Evolutionary conservation across 768 basidiomycete species (phyloP).

Genomic region (Tricholoma sp.): DNA sequence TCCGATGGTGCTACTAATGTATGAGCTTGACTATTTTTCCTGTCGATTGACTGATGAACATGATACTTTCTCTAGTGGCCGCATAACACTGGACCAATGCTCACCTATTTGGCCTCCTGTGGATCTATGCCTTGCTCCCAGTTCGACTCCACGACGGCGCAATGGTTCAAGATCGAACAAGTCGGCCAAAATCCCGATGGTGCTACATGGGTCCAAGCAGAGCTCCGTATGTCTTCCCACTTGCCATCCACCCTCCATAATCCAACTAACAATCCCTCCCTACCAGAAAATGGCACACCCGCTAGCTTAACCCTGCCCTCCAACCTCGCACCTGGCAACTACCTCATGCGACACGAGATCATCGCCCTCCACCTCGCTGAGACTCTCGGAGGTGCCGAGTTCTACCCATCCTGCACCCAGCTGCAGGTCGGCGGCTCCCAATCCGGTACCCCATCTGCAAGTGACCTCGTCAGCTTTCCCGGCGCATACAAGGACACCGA

Average conservation of each 20-base stretch:
- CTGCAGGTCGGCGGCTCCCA: constrained; percentile 50
- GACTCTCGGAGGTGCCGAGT: constrained; percentile 63
- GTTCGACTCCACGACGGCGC: too few relatives aligned
- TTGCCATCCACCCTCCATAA: not conserved
- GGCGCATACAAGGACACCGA: constrained; percentile 70
- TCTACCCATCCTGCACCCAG: constrained; percentile 71
- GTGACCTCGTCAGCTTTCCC: constrained; percentile 60
- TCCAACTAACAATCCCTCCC: not conserved
- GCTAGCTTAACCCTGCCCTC: constrained; percentile 41
- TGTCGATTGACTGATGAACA: not conserved
- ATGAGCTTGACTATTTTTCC: constrained; percentile 9
- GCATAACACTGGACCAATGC: constrained; percentile 19
- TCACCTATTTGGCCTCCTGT: too few relatives aligned
- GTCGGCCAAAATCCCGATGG: constrained; percentile 35
- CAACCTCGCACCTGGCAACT: constrained; percentile 61
- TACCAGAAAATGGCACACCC: constrained; percentile 35
- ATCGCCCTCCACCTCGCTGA: constrained; percentile 68
- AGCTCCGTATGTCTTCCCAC: constrained; percentile 37
- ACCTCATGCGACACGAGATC: constrained; percentile 76
- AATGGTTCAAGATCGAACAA: constrained; percentile 24
- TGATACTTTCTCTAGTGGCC: constrained; percentile 28
- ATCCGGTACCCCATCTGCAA: constrained; percentile 38
- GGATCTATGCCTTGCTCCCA: too few relatives aligned
- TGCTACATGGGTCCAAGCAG: constrained; percentile 51
- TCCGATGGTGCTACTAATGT: constrained; percentile 37